Conservation (phyloP, 2,329 filamentous ascomycete genomes). For the Stenocarpella maydis region DNA sequence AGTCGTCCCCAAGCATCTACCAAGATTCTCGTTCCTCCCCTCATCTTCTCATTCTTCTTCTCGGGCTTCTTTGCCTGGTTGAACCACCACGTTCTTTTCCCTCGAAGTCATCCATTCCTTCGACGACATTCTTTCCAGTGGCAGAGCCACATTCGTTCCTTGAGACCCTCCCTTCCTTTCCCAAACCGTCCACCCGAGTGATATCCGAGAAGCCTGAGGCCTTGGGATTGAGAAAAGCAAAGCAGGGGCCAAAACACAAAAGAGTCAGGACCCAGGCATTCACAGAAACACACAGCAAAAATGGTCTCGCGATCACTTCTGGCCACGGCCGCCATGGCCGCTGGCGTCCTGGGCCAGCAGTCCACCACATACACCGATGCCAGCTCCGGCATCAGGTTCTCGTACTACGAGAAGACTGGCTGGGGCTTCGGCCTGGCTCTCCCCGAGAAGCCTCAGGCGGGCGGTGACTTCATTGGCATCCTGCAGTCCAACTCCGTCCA, state of each 20-base stretch:
- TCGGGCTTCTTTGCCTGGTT: conserved; percentile 34
- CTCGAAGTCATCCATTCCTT: conserved; percentile 35
- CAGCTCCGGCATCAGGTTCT: conserved; percentile 33
- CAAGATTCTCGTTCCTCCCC: neutral
- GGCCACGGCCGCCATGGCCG: conserved; percentile 32
- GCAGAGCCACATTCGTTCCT: conserved; percentile 34
- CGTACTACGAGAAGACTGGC: conserved; percentile 34
- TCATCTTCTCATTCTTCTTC: conserved; percentile 27
- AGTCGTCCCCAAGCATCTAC: neutral
- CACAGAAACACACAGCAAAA: neutral
- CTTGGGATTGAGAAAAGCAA: conserved; percentile 7
- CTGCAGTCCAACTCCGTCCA: conserved; percentile 53
- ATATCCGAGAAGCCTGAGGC: conserved; percentile 23
- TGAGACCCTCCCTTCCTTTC: conserved; percentile 13
- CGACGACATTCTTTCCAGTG: conserved; percentile 34
- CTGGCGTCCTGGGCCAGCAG: conserved; percentile 31
- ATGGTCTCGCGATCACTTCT: conserved; percentile 27
- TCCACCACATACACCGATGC: conserved; percentile 31
- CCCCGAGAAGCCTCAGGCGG: conserved; percentile 51
- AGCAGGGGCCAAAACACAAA: neutral
- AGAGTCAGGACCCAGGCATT: neutral
- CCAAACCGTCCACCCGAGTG: conserved; percentile 17
- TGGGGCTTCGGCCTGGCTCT: conserved; percentile 57
- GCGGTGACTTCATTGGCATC: conserved; percentile 63
- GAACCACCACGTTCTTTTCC: conserved; percentile 33